These are phyloP conservation scores for Aphanocladium album DNA, from an alignment of 2,329 filamentous ascomycete species.

Conservation along the genomic window DNA sequence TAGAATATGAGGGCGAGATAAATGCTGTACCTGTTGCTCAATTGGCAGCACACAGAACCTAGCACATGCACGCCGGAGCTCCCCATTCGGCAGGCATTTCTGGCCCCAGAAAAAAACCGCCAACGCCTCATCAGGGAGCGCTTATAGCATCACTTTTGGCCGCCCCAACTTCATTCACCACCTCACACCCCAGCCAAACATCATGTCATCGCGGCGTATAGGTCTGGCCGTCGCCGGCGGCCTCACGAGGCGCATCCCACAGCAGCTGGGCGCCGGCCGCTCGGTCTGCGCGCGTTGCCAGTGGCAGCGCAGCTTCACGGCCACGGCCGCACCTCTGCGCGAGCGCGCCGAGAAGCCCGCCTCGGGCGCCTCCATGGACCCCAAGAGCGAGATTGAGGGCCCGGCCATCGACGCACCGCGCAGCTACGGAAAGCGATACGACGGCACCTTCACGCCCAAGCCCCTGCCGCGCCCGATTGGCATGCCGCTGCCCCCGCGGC, in stretches of 20 bases:
- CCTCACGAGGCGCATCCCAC: slow-evolving; percentile 22
- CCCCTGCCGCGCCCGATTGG: slow-evolving; percentile 73
- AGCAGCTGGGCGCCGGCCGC: slow-evolving; percentile 20
- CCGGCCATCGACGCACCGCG: slow-evolving; percentile 54
- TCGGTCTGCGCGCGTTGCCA: slow-evolving; percentile 44
- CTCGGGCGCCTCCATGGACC: slow-evolving; percentile 31
- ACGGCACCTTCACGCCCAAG: slow-evolving; percentile 51
- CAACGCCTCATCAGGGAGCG: background rate
- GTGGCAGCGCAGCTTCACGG: slow-evolving; percentile 46
- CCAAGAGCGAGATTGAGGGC: slow-evolving; percentile 35
- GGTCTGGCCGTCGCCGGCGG: slow-evolving; percentile 23
- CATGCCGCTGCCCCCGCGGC: slow-evolving; percentile 63
- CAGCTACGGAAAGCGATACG: slow-evolving; percentile 51
- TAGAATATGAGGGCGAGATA: too few relatives aligned
- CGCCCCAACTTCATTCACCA: background rate
- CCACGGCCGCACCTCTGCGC: slow-evolving; percentile 20
- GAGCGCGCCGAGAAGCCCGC: slow-evolving; percentile 30
- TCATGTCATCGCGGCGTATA: slow-evolving; percentile 30
- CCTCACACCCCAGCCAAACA: background rate
- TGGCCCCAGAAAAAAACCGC: background rate
- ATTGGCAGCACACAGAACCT: too few relatives aligned
- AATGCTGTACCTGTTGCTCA: too few relatives aligned
- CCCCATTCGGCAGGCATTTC: too few relatives aligned
- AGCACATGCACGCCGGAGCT: too few relatives aligned
- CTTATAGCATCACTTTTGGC: background rate